These are phyloP conservation scores for Globisporangium cederbergense DNA, from an alignment of 352 stramenopile genomes.

Conservation along the genomic window DNA sequence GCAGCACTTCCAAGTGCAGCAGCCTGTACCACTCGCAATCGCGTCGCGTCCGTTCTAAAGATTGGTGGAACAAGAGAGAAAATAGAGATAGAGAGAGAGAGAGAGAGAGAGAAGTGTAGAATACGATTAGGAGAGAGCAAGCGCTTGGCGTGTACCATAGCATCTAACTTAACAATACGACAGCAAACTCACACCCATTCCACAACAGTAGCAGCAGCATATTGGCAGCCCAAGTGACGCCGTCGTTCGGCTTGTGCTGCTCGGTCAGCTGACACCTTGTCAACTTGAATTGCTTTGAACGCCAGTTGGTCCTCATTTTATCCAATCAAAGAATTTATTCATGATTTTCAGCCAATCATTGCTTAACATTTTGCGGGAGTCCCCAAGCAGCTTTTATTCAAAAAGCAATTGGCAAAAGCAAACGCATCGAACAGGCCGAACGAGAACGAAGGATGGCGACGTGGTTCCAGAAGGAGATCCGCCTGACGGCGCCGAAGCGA, in stretches of 20 bases:
- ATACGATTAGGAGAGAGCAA: neutral
- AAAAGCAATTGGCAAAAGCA: conserved; percentile 6
- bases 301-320: neutral
- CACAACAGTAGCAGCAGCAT: neutral
- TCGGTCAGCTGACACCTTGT: too few species aligned
- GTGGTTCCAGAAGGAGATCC: conserved; percentile 89
- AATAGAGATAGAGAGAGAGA: neutral
- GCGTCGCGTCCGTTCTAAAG: conserved; percentile 8
- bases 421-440: too few species aligned
- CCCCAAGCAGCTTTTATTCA: conserved; percentile 4
- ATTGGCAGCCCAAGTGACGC: neutral
- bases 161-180: conserved; percentile 10
- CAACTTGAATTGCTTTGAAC: neutral
- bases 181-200: neutral
- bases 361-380: neutral
- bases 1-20: conserved; percentile 34
- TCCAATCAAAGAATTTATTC: neutral
- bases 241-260: neutral
- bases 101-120: conserved; percentile 1
- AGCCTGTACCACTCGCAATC: conserved; percentile 3
- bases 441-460: conserved; percentile 34
- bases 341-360: conserved; percentile 11
- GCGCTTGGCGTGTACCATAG: conserved; percentile 10
- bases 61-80: neutral
- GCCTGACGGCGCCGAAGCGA: conserved; percentile 66